A percentile compares a stretch with the other conserved stretches of the same genome.
Conservation (phyloP, 2,329 filamentous ascomycete genomes). For the Scedosporium aurantiacum region DNA sequence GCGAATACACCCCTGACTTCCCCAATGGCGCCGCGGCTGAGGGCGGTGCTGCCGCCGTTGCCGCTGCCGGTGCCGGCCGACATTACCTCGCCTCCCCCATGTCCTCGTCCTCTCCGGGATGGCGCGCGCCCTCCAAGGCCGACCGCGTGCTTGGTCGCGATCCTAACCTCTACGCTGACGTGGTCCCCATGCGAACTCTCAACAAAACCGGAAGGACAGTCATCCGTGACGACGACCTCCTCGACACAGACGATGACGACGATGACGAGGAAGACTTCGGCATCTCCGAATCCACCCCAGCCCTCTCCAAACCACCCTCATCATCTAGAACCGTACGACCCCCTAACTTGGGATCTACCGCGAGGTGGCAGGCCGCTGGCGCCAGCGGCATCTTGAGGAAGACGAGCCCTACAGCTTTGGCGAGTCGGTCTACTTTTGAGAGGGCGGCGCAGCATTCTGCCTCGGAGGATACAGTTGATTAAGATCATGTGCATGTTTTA, state of each 20-base stretch:
- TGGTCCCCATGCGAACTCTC: conserved; percentile 32
- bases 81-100: conserved; percentile 17
- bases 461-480: conserved; percentile 11
- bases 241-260: conserved; percentile 25
- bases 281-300: conserved; percentile 18
- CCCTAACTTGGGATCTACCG: background rate
- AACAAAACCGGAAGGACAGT: conserved; percentile 30
- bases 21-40: conserved; percentile 7
- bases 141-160: conserved; percentile 48
- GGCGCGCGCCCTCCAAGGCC: conserved; percentile 40
- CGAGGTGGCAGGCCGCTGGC: conserved; percentile 25
- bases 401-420: conserved; percentile 17
- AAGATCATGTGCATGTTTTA: background rate
- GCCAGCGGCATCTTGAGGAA: conserved; percentile 32
- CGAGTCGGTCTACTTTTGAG: conserved; percentile 6
- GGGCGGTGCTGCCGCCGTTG: conserved; percentile 6
- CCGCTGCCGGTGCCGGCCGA: conserved; percentile 14
- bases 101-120: conserved; percentile 24
- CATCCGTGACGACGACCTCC: conserved; percentile 22
- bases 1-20: conserved; percentile 12
- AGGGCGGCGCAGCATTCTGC: background rate
- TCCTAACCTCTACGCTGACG: conserved; percentile 42
- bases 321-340: conserved; percentile 10
- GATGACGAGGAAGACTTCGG: conserved; percentile 33
- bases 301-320: conserved; percentile 10